A percentile compares a stretch with the other conserved stretches of the same genome.
These are phyloP conservation scores for Backusella mclennaniae DNA, from an alignment of 192 early-diverging fungal species.

Conservation along the genomic window DNA sequence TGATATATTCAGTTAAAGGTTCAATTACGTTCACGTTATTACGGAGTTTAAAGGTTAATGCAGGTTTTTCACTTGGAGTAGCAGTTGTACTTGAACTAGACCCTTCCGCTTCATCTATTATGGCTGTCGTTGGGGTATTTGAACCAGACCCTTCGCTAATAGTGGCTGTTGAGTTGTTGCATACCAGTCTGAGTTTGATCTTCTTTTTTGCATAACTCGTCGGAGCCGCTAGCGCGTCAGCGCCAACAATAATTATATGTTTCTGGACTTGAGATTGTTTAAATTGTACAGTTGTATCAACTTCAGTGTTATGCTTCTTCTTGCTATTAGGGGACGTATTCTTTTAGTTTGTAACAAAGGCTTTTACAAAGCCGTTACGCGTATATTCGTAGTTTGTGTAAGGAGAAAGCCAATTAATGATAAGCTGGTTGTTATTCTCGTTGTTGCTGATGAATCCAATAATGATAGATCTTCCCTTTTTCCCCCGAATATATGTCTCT, in stretches of 20 bases:
- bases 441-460: not conserved
- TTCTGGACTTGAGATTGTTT: not conserved
- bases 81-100: not conserved
- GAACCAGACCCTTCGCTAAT: not conserved
- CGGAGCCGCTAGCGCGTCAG: not conserved
- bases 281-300: not conserved
- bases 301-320: not conserved
- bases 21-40: not conserved
- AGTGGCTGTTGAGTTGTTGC: not conserved
- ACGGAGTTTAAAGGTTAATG: not conserved
- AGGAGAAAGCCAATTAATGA: not conserved
- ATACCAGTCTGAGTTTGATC: not conserved
- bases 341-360: not conserved
- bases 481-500: not conserved
- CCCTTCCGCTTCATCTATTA: not conserved
- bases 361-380: not conserved
- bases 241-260: not conserved
- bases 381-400: not conserved
- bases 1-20: not conserved
- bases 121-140: not conserved
- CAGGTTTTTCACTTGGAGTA: not conserved
- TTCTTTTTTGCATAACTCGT: not conserved
- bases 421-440: not conserved
- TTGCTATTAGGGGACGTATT: not conserved
- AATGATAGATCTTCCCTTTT: not conserved